These are phyloP conservation scores for Davidsoniella neocaledoniae DNA, from an alignment of 2,329 filamentous ascomycete genomes.

Conservation along the genomic window DNA sequence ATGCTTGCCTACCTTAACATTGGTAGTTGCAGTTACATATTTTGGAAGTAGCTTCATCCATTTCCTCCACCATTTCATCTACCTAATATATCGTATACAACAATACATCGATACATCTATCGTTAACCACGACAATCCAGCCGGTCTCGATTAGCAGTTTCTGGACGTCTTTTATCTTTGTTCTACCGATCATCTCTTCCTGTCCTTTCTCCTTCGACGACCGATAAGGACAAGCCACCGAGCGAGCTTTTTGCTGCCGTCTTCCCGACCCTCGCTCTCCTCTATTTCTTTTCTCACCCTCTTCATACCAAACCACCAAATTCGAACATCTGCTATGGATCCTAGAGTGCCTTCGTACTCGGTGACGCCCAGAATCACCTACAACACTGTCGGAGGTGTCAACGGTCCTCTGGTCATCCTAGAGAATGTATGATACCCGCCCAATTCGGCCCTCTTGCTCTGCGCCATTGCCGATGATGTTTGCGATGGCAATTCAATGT, in stretches of 20 bases:
- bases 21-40: no score
- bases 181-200: neutral
- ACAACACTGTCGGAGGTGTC: slow-evolving; percentile 97
- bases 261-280: neutral
- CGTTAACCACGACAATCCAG: no score
- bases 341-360: slow-evolving; percentile 43
- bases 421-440: slow-evolving; percentile 54
- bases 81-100: neutral
- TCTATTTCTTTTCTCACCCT: neutral
- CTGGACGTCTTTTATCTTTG: no score
- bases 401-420: slow-evolving; percentile 96
- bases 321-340: slow-evolving; percentile 20
- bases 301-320: no score
- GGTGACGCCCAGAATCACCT: slow-evolving; percentile 51
- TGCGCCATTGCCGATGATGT: neutral
- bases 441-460: neutral
- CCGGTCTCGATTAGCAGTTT: no score
- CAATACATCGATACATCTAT: no score
- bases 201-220: neutral
- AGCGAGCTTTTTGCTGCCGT: neutral
- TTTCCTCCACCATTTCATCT: neutral
- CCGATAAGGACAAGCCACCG: neutral
- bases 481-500: no score
- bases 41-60: neutral
- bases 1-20: no score